Evolutionary conservation across 1,139 yeast species (phyloP).

Genomic region (Diutina pseudorugosa): DNA sequence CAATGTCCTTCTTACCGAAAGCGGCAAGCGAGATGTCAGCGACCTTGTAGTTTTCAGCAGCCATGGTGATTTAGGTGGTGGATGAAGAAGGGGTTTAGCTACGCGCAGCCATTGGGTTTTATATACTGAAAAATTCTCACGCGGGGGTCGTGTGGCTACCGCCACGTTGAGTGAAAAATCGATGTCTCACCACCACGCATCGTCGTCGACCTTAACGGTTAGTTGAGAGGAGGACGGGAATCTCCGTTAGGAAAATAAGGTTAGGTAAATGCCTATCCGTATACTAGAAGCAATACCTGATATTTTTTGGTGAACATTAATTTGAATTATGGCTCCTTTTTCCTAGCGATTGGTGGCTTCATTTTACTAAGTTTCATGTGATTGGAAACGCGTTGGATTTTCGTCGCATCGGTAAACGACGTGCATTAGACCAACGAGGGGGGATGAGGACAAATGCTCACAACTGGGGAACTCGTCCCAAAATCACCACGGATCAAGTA

Average conservation of each 20-base stretch:
- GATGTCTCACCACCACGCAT: background rate
- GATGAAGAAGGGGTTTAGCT: background rate
- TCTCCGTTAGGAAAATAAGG: background rate
- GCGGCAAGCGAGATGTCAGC: slow-evolving; percentile 99
- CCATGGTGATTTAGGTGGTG: background rate
- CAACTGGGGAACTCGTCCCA: background rate
- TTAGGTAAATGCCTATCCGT: too few species aligned
- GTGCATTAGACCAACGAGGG: background rate
- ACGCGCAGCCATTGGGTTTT: background rate
- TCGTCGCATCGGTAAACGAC: background rate
- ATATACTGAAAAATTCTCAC: background rate
- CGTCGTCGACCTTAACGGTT: background rate
- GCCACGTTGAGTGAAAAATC: background rate
- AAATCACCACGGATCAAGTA: too few species aligned
- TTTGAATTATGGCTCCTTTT: too few species aligned
- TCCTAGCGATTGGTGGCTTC: too few species aligned
- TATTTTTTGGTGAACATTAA: background rate
- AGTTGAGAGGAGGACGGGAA: background rate
- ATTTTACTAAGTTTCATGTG: background rate
- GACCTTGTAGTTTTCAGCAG: slow-evolving; percentile 62
- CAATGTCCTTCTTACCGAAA: slow-evolving; percentile 99
- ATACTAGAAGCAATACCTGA: too few species aligned
- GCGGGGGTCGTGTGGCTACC: background rate
- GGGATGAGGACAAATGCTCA: background rate
- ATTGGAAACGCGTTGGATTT: background rate